phyloP scores from a whole-genome alignment of 306 rosid genomes.

The Ormosia emarginata region DNA sequence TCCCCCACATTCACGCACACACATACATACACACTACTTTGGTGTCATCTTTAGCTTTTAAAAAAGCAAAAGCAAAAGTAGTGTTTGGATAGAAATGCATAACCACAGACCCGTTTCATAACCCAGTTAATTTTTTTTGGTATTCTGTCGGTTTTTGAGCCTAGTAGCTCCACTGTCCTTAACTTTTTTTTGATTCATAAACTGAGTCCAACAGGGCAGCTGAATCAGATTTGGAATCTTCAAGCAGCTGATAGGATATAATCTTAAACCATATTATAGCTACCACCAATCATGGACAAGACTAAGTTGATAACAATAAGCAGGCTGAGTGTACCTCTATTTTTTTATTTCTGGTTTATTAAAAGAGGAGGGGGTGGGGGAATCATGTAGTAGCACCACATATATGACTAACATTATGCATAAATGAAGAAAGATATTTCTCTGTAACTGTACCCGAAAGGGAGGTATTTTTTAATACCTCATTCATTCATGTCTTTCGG shows the following conservation, averaged over 20 bases:
- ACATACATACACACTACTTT: slow-evolving; percentile 30
- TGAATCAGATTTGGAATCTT: slow-evolving; percentile 32
- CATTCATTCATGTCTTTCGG: neutral
- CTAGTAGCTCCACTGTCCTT: slow-evolving; percentile 4
- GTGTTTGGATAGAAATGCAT: slow-evolving; percentile 48
- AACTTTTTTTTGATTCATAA: slow-evolving; percentile 1
- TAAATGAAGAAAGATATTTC: neutral
- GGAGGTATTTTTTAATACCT: neutral
- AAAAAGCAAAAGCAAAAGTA: slow-evolving; percentile 73
- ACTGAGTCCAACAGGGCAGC: slow-evolving; percentile 18
- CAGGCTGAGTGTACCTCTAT: slow-evolving; percentile 33
- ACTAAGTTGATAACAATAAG: slow-evolving; percentile 10
- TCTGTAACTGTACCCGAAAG: neutral
- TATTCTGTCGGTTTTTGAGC: slow-evolving; percentile 29
- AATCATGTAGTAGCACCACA: too few relatives aligned
- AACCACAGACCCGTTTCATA: slow-evolving; percentile 59
- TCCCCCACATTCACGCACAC: slow-evolving; percentile 17
- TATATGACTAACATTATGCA: neutral
- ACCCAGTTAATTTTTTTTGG: slow-evolving; percentile 10
- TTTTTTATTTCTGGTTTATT: slow-evolving; percentile 1
- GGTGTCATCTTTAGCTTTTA: slow-evolving; percentile 68
- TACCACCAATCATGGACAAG: slow-evolving; percentile 34
- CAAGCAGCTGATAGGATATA: slow-evolving; percentile 7
- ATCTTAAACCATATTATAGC: slow-evolving; percentile 25
- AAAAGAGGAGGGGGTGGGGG: slow-evolving; percentile 7